Conservation (phyloP, 768 basidiomycete species). For the Cantharellus cinnabarinus region DNA sequence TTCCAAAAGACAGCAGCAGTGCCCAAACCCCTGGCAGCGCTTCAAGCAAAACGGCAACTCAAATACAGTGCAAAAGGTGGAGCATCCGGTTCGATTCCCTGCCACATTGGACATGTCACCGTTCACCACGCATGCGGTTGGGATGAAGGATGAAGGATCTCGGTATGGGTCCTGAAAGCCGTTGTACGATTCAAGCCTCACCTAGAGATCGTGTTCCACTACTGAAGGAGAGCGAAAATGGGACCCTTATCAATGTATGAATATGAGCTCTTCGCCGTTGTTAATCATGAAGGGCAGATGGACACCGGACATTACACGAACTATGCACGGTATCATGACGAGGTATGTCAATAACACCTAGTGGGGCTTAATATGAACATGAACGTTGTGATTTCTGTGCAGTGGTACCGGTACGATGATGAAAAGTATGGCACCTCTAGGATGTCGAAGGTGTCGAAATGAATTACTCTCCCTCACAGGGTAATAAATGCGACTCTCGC, state of each 20-base stretch:
- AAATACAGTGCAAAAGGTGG: slow-evolving; percentile 62
- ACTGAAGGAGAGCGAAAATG: too few species aligned
- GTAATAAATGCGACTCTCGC: slow-evolving; percentile 52
- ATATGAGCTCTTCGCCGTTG: slow-evolving; percentile 82
- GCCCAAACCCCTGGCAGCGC: slow-evolving; percentile 28
- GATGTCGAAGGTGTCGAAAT: neutral
- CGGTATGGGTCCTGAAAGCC: too few species aligned
- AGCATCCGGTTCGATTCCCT: slow-evolving; percentile 64
- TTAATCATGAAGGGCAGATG: slow-evolving; percentile 86
- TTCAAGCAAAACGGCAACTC: slow-evolving; percentile 54
- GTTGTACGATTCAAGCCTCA: too few species aligned
- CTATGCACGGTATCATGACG: slow-evolving; percentile 65
- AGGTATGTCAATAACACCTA: slow-evolving; percentile 30
- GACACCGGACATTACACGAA: slow-evolving; percentile 92
- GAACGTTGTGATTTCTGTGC: slow-evolving; percentile 3
- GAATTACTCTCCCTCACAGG: slow-evolving; percentile 18
- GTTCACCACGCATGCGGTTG: slow-evolving; percentile 45
- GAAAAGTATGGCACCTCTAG: slow-evolving; percentile 42
- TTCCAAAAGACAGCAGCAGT: too few species aligned
- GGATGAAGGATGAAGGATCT: neutral
- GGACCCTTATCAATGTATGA: slow-evolving; percentile 35
- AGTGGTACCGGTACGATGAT: slow-evolving; percentile 94
- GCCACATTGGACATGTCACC: slow-evolving; percentile 73
- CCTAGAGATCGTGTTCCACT: too few species aligned
- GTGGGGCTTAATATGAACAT: neutral